A percentile compares a stretch with the other conserved stretches of the same genome.
phyloP scores from a whole-genome alignment of 2,329 filamentous ascomycete species.

The Drechslerella coelobrocha region DNA sequence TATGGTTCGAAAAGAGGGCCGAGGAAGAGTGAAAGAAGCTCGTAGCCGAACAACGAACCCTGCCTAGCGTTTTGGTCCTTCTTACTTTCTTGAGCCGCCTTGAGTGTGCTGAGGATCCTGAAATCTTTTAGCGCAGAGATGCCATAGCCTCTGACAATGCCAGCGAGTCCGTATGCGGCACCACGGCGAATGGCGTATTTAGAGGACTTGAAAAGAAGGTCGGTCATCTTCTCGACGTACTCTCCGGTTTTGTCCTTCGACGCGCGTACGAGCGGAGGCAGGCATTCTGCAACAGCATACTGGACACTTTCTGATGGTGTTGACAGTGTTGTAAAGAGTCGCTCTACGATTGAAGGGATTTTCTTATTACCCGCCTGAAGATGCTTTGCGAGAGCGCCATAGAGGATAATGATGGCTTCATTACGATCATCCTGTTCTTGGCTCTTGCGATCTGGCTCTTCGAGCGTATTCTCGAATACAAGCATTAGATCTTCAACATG shows the following conservation, averaged over 20 bases:
- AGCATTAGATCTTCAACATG: slow-evolving; percentile 91
- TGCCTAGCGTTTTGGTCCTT: slow-evolving; percentile 89
- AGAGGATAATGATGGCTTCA: slow-evolving; percentile 96
- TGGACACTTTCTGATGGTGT: slow-evolving; percentile 97
- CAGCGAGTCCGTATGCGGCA: slow-evolving; percentile 91
- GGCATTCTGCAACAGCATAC: slow-evolving; percentile 91
- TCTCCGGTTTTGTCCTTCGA: slow-evolving; percentile 77
- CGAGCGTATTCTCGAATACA: slow-evolving; percentile 86
- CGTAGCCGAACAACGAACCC: slow-evolving; percentile 86
- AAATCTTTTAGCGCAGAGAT: slow-evolving; percentile 81
- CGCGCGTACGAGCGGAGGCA: slow-evolving; percentile 86
- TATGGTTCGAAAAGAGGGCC: slow-evolving; percentile 94
- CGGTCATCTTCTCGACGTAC: slow-evolving; percentile 81
- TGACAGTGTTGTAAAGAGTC: slow-evolving; percentile 83
- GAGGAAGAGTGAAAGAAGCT: slow-evolving; percentile 84
- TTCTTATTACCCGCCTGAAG: slow-evolving; percentile 83
- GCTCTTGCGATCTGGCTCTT: slow-evolving; percentile 80
- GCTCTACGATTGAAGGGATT: slow-evolving; percentile 84
- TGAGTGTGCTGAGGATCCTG: slow-evolving; percentile 81
- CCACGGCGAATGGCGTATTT: slow-evolving; percentile 92
- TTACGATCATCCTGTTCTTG: slow-evolving; percentile 87
- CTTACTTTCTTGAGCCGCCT: slow-evolving; percentile 88
- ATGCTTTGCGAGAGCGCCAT: slow-evolving; percentile 90
- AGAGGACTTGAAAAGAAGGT: slow-evolving; percentile 83
- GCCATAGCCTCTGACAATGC: slow-evolving; percentile 86